Evolutionary conservation across 2,329 filamentous ascomycete species (phyloP), one percentile per base, ranked within the genome.

Genomic region (Acrocalymma vagum): DNA sequence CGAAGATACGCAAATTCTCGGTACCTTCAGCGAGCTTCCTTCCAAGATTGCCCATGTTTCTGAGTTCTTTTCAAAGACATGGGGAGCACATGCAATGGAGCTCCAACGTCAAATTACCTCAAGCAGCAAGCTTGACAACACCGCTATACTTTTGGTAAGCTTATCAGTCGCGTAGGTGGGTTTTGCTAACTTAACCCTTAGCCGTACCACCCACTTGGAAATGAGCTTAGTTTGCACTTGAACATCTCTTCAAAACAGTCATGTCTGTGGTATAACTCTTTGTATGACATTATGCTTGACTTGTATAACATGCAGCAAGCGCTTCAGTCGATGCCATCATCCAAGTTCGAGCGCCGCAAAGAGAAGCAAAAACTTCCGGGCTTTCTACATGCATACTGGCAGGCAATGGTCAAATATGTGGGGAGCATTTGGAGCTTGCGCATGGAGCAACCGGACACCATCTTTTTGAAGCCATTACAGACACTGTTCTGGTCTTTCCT

Each of bases 401-500:
- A 57, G 20, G 43, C 36, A 4, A 29, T 69, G 5, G 41, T 39
- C 1, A 53, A 53, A 21, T 52, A 50, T 18, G 29, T 51, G 3
- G 52, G 59, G 13, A 53, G 30, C 4, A 21, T 55, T 14, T 52
- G 45, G 51, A n/a, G 25, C 14, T 21, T 33, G 8, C 18, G 42
- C 26, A 49, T 38, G 9, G 28, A 43, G n/a, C 37, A 46, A 10
- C 14, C 50, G 8, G 46, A 55, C 13, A 6, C 51, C 9, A 15
- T 45, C 3, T 56, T 49, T 15, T 47, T 67, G 4, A 64, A 65
- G 23, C 43, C 55, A 9, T 30, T 71, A 17, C 52, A 54, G 10
- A 51, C 55, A 4, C 72, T 80, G 39, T 79, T 78, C 55, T 74
- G 72, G 63, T 76, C 80, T 46, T 66, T 83, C 21, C 67, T 78